A percentile compares a stretch with the other conserved stretches of the same genome.
Evolutionary conservation across 2,329 filamentous ascomycete genomes (phyloP).

Genomic region (Colletotrichum karsti): DNA sequence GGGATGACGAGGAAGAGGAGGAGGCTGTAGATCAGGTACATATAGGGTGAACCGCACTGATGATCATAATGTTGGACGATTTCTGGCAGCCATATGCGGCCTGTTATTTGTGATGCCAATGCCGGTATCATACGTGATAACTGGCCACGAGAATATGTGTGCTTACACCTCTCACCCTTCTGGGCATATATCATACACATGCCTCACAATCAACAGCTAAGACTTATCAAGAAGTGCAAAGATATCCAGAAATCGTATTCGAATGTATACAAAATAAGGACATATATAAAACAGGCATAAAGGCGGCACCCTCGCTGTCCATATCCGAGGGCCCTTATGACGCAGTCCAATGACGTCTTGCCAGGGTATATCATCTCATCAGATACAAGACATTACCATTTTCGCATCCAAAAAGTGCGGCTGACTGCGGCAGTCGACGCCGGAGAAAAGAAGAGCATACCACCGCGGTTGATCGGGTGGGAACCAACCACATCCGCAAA

Average conservation of each 20-base stretch:
- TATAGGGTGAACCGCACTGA: no score
- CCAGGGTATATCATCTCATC: background rate
- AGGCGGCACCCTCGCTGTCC: background rate
- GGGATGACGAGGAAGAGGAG: no score
- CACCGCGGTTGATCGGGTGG: background rate
- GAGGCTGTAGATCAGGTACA: background rate
- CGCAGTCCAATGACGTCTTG: constrained; percentile 1
- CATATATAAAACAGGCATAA: background rate
- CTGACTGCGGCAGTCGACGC: background rate
- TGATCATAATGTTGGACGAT: no score
- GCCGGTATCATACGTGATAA: no score
- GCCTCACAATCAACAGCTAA: no score
- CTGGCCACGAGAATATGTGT: no score
- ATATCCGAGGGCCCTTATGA: background rate
- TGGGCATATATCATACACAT: no score
- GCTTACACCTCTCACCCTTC: no score
- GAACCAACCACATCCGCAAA: background rate
- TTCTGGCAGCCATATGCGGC: no score
- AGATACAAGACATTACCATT: constrained; percentile 12
- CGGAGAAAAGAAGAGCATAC: background rate
- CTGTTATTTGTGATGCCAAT: no score
- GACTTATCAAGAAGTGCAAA: background rate
- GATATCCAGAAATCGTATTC: background rate
- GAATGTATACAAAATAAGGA: background rate
- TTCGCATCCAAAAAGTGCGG: background rate